Evolutionary conservation across 768 basidiomycete genomes (phyloP), one percentile per base, ranked within the genome.

Genomic region (Amanita exitialis): DNA sequence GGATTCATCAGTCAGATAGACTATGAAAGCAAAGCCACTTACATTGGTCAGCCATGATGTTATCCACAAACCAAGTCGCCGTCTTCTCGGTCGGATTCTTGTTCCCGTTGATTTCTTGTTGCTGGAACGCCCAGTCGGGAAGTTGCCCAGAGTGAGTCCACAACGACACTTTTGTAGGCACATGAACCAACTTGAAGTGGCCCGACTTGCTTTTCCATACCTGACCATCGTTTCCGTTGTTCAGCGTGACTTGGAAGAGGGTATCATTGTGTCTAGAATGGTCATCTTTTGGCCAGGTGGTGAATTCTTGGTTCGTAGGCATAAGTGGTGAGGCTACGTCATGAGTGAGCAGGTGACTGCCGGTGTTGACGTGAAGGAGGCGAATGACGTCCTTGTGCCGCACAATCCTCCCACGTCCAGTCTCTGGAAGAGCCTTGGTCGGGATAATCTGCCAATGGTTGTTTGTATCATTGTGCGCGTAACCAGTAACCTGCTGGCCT

Each of bases 281-380:
- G 56, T 95, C 89, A 54, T 89, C 84, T 61, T 80, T 85, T 4
- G 83, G 64, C 80, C 83, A 86, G 0, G 96, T 98, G 5, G 96
- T 99, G 66, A 98, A 93, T 65, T 99, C 96, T 63, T 97, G 93
- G 65, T 98, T 98, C 44, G 96, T 99, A 13, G 96, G 85, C 86
- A 91, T 94, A 44, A 93, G 78, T 4, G 96, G 90, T 1, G 91
- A 96, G 0, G 96, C 96, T 52, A 99, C 96, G 64, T 99, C 96
- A 59, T 99, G 96, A 2, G 94, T 96, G 39, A 99, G 69, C 42
- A 99, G 82, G 52, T 82, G 67, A 1, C 82, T 80, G 55, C 94
- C 73, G 8, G 94, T 95, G 64, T 79, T 80, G 62, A 90, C 77
- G 60, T 99, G 96, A 20, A 92, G 73, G 16, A 98, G 77, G 60